These are phyloP conservation scores for Oxytropis ochrocephala DNA, from an alignment of 306 rosid species.

Conservation along the genomic window DNA sequence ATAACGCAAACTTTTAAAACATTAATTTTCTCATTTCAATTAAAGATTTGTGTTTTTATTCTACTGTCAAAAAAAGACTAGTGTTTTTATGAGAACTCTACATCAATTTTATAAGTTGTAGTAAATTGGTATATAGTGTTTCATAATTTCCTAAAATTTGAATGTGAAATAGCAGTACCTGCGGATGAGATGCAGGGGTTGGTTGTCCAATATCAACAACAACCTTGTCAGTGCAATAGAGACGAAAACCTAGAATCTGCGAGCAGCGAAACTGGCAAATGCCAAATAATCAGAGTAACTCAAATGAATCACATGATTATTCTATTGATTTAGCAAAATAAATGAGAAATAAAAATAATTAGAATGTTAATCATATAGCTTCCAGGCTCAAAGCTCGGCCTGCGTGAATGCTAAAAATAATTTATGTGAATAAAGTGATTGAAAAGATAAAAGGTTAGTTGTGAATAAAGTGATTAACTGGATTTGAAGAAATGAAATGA, in stretches of 20 bases:
- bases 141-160: background rate
- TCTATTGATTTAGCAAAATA: too few species aligned
- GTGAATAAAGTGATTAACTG: background rate
- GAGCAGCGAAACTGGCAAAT: conserved; percentile 16
- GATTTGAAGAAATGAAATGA: conserved; percentile 11
- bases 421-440: too few species aligned
- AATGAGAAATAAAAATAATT: too few species aligned
- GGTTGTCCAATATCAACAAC: conserved; percentile 83
- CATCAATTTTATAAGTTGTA: background rate
- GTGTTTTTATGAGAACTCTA: background rate
- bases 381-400: too few species aligned
- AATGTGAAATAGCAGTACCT: conserved; percentile 35
- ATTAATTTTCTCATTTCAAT: background rate
- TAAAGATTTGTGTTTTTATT: background rate
- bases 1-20: background rate
- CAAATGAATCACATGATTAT: too few species aligned
- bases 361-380: too few species aligned
- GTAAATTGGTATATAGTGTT: background rate
- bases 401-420: too few species aligned
- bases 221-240: conserved; percentile 38
- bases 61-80: background rate
- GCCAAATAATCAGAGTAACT: conserved; percentile 9
- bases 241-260: conserved; percentile 47
- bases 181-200: conserved; percentile 71
- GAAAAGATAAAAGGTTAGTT: too few species aligned